phyloP scores from a whole-genome alignment of 164 flowering plant species.

The Nelumbo lutea region DNA sequence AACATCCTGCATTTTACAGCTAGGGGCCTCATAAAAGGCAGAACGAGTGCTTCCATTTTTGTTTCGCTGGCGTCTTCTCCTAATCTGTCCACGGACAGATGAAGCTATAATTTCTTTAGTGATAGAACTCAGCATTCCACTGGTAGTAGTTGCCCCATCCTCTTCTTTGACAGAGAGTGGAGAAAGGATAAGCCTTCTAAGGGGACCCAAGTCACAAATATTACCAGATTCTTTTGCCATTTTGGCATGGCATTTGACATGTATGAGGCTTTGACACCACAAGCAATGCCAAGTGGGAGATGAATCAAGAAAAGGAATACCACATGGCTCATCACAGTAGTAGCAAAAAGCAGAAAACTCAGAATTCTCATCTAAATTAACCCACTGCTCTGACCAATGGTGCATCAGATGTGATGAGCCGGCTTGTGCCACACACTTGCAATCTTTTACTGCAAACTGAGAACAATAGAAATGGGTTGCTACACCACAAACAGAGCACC shows the following conservation, averaged over 20 bases:
- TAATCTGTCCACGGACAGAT: conserved; percentile 46
- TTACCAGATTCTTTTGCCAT: conserved; percentile 69
- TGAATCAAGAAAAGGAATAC: conserved; percentile 55
- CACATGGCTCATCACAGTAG: conserved; percentile 85
- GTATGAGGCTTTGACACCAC: conserved; percentile 84
- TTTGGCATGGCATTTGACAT: conserved; percentile 64
- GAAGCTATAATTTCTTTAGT: conserved; percentile 46
- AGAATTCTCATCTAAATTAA: conserved; percentile 48
- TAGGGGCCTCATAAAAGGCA: conserved; percentile 15
- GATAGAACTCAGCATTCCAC: conserved; percentile 41
- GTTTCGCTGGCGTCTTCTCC: conserved; percentile 41
- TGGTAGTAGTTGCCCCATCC: conserved; percentile 22
- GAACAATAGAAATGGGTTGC: conserved; percentile 68
- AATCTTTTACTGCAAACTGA: conserved; percentile 51
- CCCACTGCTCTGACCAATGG: conserved; percentile 84
- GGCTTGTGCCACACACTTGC: conserved; percentile 68
- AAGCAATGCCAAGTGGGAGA: conserved; percentile 79
- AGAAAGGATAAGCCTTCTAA: conserved; percentile 59
- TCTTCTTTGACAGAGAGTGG: conserved; percentile 61
- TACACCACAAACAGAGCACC: conserved; percentile 75
- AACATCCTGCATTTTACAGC: conserved; percentile 32
- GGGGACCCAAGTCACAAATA: conserved; percentile 68
- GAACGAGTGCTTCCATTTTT: conserved; percentile 33
- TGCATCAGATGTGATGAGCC: conserved; percentile 53
- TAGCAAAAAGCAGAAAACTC: conserved; percentile 61